Percentiles rank a stretch among this genome's conserved stretches.
Conservation (phyloP, 2,329 filamentous ascomycete species). For the Neonectria magnoliae region DNA sequence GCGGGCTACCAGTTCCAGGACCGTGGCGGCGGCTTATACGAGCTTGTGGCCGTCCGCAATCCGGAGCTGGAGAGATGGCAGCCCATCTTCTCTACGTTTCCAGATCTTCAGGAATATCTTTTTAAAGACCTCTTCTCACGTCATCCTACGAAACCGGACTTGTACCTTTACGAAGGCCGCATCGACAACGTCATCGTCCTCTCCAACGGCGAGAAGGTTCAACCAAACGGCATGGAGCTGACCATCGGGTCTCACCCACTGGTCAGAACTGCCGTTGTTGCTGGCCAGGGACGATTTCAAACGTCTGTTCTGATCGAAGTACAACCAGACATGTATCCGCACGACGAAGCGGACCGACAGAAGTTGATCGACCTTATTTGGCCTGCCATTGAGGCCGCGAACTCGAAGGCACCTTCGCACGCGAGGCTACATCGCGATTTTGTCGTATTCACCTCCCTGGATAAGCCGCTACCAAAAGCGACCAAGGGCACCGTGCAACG, state of each 20-base stretch:
- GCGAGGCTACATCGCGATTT: neutral
- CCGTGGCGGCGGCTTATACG: neutral
- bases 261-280: neutral
- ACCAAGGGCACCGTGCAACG: no score
- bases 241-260: neutral
- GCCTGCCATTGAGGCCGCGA: neutral
- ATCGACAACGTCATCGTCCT: conserved; percentile 4
- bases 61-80: neutral
- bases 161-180: neutral
- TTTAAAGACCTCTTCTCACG: neutral
- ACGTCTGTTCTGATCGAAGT: neutral
- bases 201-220: neutral
- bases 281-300: neutral
- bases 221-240: neutral
- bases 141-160: neutral
- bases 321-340: no score
- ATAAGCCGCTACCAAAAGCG: no score
- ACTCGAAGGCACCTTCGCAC: neutral
- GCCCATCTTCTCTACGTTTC: conserved; percentile 5
- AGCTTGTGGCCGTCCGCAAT: neutral
- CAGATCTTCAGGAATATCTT: neutral
- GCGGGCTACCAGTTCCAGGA: neutral
- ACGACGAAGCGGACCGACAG: neutral
- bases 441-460: neutral
- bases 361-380: neutral